These are phyloP conservation scores for Diplotaxis tenuifolia DNA, from an alignment of 345 rosid species.

Conservation along the genomic window DNA sequence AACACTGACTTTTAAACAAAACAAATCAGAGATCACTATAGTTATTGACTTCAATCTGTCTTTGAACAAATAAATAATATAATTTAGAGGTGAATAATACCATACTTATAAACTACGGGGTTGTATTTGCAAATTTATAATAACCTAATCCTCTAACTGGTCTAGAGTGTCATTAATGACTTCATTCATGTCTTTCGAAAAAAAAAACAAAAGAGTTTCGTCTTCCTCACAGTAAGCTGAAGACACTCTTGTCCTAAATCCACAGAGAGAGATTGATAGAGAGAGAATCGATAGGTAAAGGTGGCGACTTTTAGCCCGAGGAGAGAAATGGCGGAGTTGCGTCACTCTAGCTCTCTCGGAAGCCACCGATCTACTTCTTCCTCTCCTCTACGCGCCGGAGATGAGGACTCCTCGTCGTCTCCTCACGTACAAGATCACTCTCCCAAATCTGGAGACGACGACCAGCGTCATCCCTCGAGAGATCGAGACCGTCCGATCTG, in stretches of 20 bases:
- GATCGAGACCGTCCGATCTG: slow-evolving; percentile 77
- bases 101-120: no score
- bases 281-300: neutral
- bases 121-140: no score
- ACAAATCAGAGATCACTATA: no score
- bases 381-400: slow-evolving; percentile 76
- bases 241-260: slow-evolving; percentile 12
- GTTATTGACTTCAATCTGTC: no score
- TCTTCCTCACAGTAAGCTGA: slow-evolving; percentile 25
- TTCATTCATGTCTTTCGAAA: no score
- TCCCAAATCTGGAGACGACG: slow-evolving; percentile 40
- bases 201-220: no score
- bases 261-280: neutral
- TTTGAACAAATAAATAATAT: no score
- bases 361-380: slow-evolving; percentile 75
- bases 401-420: slow-evolving; percentile 71
- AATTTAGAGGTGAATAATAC: no score
- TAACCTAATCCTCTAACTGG: no score
- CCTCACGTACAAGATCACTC: slow-evolving; percentile 65
- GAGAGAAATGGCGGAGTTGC: slow-evolving; percentile 85
- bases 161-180: no score
- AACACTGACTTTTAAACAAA: no score
- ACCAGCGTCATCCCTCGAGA: slow-evolving; percentile 48
- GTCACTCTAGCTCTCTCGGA: slow-evolving; percentile 89
- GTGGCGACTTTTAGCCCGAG: slow-evolving; percentile 69